Evolutionary conservation across 352 stramenopile species (phyloP), one percentile per base, ranked within the genome.

Genomic region (Pythium aquatile): DNA sequence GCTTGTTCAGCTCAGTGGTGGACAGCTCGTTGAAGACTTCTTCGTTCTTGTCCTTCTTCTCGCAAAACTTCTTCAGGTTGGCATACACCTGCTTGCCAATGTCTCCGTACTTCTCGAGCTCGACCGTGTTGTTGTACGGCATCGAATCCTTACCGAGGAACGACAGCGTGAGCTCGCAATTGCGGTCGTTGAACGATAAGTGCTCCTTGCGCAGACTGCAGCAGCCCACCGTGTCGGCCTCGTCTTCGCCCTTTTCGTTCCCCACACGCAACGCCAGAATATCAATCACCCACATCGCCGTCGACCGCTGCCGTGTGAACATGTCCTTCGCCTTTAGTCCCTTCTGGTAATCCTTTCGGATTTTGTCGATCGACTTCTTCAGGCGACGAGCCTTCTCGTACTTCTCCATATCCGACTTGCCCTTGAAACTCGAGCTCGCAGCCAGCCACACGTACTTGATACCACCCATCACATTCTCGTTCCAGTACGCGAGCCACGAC

Each of bases 91-190:
- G 74, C 60, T 88, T 89, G 39, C 94, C 95, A 6, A 98, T 76
- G 44, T 94, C 86, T 16, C 88, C 88, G 63, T 98, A 97, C 57
- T 94, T 75, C 7, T 81, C 75, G n/a, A 97, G 65, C 70, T 99
- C 93, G 71, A 99, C 98, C 6, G 95, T 99, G 74, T 99, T 98
- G 78, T 99, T 99, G 85, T 99, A 99, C 33, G 98, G 94, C 97
- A 99, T 99, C 24, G 96, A 99, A 75, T 99, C 98, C 73, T 99
- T 99, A 79, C 98, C 98, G 6, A 99, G 74, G 73, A 99, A 99
- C 64, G 99, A 98, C 24, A 99, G 82, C 47, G 98, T 98, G 49
- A 99, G 79, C 55, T 96, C 89, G 74, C 94, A 98, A 63, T 97
- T 93, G 24, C 83, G 75, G 56, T 94, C 84, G 47, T 82, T 87